Evolutionary conservation across 164 flowering plant species (phyloP).

Genomic region (Nelumbo lutea): DNA sequence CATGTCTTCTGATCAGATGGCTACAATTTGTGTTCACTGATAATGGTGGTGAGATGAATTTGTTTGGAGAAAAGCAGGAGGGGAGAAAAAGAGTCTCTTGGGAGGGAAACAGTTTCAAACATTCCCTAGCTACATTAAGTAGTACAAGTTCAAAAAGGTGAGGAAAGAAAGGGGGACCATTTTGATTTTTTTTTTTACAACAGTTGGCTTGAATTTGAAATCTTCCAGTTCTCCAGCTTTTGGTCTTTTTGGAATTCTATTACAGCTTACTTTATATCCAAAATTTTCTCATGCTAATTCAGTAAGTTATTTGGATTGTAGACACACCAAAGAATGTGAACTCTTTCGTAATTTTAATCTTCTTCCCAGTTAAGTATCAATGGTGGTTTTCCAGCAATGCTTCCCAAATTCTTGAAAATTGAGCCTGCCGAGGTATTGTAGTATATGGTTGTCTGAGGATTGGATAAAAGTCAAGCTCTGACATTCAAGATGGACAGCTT

Average conservation of each 20-base stretch:
- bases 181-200: conserved; percentile 16
- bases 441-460: conserved; percentile 19
- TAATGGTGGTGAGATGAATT: not conserved
- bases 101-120: conserved; percentile 55
- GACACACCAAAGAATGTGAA: not conserved
- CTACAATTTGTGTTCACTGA: not conserved
- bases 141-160: conserved; percentile 45
- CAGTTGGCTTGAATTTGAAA: conserved; percentile 24
- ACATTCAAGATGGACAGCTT: conserved; percentile 39
- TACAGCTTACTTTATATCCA: conserved; percentile 1
- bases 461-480: not conserved
- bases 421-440: not conserved
- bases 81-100: conserved; percentile 9
- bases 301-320: not conserved
- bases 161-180: conserved; percentile 21
- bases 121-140: conserved; percentile 13
- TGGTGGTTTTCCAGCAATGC: not conserved
- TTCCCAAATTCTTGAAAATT: not conserved
- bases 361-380: not conserved
- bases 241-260: not conserved
- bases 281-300: conserved; percentile 3
- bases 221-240: conserved; percentile 1
- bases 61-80: conserved; percentile 6
- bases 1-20: not conserved
- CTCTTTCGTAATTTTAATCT: conserved; percentile 2